A percentile compares a stretch with the other conserved stretches of the same genome.
Conservation (phyloP, 768 basidiomycete genomes). For the Phanerochaete carnosa region DNA sequence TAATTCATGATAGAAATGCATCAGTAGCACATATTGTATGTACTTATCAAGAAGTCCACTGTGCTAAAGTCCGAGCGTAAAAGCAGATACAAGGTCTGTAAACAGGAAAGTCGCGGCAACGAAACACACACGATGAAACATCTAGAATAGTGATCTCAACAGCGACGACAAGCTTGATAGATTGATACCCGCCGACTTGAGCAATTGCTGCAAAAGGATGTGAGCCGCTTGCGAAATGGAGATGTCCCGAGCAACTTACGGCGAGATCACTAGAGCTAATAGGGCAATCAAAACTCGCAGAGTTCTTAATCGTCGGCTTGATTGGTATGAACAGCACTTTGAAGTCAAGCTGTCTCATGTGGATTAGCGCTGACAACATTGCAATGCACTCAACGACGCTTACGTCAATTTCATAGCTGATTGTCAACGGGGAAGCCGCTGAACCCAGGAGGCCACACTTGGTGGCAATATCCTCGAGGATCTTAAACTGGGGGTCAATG, state of each 20-base stretch:
- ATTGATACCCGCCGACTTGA: slow-evolving; percentile 12
- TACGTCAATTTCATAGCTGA: slow-evolving; percentile 69
- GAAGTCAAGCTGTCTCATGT: slow-evolving; percentile 50
- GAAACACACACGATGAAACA: neutral
- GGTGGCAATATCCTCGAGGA: slow-evolving; percentile 57
- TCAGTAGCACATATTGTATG: neutral
- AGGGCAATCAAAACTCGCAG: slow-evolving; percentile 64
- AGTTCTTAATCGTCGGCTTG: slow-evolving; percentile 61
- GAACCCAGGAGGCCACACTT: slow-evolving; percentile 58
- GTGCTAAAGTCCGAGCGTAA: neutral
- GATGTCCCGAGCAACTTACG: slow-evolving; percentile 20
- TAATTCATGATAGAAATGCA: neutral
- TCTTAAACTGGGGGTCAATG: slow-evolving; percentile 45
- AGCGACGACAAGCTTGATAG: neutral
- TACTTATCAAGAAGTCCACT: neutral
- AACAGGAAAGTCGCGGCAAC: neutral
- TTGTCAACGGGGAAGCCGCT: slow-evolving; percentile 42
- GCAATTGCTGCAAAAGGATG: slow-evolving; percentile 1
- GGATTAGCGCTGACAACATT: neutral
- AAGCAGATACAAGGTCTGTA: neutral
- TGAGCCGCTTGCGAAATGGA: neutral
- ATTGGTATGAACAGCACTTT: slow-evolving; percentile 62
- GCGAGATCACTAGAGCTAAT: slow-evolving; percentile 33
- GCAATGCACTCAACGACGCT: slow-evolving; percentile 15
- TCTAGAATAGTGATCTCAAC: slow-evolving; percentile 4